phyloP scores from a whole-genome alignment of 306 rosid genomes.

The Crotalaria pallida region DNA sequence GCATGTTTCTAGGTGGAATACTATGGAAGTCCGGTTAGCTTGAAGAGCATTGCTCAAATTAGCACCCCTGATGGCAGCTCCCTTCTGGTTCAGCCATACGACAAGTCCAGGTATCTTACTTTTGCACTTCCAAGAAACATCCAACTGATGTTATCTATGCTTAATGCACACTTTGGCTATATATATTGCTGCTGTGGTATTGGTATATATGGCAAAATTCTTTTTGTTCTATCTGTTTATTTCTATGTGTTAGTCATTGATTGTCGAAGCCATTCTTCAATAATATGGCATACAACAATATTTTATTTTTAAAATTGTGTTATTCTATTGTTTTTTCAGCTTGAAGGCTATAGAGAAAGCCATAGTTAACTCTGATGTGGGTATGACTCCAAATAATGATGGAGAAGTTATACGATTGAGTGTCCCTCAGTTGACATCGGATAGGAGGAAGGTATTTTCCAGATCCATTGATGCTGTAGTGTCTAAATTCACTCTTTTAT shows the following conservation, averaged over 20 bases:
- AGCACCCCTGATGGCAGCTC: constrained; percentile 89
- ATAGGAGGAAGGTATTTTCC: constrained; percentile 80
- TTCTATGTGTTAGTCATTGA: background rate
- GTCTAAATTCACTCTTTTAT: background rate
- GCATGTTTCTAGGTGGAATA: constrained; percentile 76
- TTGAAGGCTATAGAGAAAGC: constrained; percentile 96
- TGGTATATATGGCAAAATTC: background rate
- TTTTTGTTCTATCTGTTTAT: background rate
- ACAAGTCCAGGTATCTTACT: constrained; percentile 89
- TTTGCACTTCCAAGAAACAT: background rate
- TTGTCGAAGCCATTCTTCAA: constrained; percentile 6
- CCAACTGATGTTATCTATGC: constrained; percentile 7
- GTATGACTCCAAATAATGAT: constrained; percentile 93
- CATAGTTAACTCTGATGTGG: constrained; percentile 77
- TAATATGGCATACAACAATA: background rate
- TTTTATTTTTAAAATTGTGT: background rate
- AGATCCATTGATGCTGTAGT: constrained; percentile 11
- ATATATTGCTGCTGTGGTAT: background rate
- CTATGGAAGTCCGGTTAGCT: constrained; percentile 86
- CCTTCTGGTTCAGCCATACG: constrained; percentile 82
- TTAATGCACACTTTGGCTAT: background rate
- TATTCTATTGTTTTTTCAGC: constrained; percentile 46
- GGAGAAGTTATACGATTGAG: constrained; percentile 80
- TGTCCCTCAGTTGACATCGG: constrained; percentile 83
- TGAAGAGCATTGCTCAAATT: constrained; percentile 96